Base-by-base conservation (phyloP, 2,329 filamentous ascomycete genomes). In the Aspergillus sergii region DNA sequence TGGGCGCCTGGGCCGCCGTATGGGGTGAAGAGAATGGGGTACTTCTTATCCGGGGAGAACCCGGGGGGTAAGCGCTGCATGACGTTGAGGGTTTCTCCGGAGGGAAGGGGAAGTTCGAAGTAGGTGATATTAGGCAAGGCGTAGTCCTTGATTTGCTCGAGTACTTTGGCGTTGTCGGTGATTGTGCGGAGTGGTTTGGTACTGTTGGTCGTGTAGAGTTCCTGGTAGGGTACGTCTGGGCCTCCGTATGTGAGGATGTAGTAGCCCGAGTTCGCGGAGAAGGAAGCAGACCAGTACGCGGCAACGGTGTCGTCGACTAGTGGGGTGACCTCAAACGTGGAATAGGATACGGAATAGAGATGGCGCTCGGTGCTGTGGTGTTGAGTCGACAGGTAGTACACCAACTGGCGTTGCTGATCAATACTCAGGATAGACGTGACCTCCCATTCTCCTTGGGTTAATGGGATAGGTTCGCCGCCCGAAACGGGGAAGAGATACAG, bases 1-100 rank as follows among this genome's bases (percentile, higher is more conserved):
- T 91, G 89, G 0, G 88, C 84, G 62, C 85, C 85, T 0, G 89
- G 89, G 0, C 89, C 89, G 23, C 89, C 89, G 72, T 91, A 91
- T 0, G 88, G 88, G 1, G 85, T 88, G 70, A 91, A 88, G 0
- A 92, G 79, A 1, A 88, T 83, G 0, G 89, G 88, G 71, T 91
- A 91, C 67, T 88, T 87, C 77, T 87, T 88, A 16, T 76, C 71
- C 0, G 86, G 76, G 71, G 89, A 82, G 66, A 91, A 91, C 73
- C 87, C 87, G 14, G 87, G 83, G 0, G 89, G 89, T 0, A 91
- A 83, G 5, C 84, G 84, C 68, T 90, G 84, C 83, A 88, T 87
- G 34, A 89, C 87, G 70, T 90, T 89, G 50, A 91, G 75, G 1
- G 75, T 83, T 72, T 85, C 87, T 10, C 88, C 88, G 26, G 85